Evolutionary conservation across 1,284 basidiomycete genomes (phyloP), one percentile per base, ranked within the genome.

Genomic region (Caloboletus inedulis): DNA sequence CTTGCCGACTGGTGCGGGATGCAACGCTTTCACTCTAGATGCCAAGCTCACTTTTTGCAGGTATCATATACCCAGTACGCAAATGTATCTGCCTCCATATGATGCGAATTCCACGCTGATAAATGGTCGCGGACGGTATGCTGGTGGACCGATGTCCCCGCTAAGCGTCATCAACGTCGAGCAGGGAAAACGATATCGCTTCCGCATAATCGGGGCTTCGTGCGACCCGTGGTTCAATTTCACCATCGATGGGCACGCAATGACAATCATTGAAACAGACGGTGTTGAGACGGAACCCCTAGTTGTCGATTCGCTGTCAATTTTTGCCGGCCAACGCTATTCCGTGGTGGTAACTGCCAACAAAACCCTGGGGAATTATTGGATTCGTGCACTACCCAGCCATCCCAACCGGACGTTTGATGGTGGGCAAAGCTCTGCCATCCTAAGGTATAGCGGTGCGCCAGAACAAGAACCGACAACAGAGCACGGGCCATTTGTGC

Each of bases 391-490:
- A 16, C 51, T 59, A 29, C 40, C 64, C 1, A 59, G 53, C 50
- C 56, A 54, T 27, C 47, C 53, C 3, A 21, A 76, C 29, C 43
- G 56, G 19, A 56, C 51, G 2, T 73, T 76, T 54, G 60, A 54
- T n/a, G 67, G 68, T 7, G 76, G 77, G 3, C 55, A 73, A 39
- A 79, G 76, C 61, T 73, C 73, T 4, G 81, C 79, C 6, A 78
- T 83, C 51, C 61, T 84, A n/a, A 72, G 77, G 30, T 84, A 84
- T 61, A 52, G 47, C 0, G 75, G 75, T 16, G 81, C 81, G 0
- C 55, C 64, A 0, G 54, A 55, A 3, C 49, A 35, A 7, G 78
- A 81, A 16, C 80, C 78, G 0, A 72, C 62, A 3, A 71, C 73
- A 1, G 52, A 56, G 0, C 62, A 67, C 49, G 57, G 61, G 0